Evolutionary conservation across 768 basidiomycete genomes (phyloP).

Genomic region (Cystobasidium tubakii): DNA sequence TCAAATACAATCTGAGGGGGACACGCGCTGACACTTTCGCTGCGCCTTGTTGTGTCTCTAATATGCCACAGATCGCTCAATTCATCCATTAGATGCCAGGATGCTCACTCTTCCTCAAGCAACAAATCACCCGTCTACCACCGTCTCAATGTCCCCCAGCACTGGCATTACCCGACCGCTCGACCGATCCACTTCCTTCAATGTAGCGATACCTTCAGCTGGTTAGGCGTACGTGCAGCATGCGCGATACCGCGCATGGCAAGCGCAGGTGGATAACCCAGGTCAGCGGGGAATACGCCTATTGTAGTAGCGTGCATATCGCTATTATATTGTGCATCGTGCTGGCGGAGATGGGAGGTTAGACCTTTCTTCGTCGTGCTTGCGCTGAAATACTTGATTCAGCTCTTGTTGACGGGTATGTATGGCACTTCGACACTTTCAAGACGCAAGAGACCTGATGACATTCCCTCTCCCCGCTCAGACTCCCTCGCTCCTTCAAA

Average conservation of each 20-base stretch:
- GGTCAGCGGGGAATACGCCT: conserved; percentile 68
- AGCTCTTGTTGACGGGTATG: conserved; percentile 38
- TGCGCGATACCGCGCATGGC: conserved; percentile 70
- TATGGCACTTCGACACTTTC: too few species aligned
- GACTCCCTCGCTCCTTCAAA: conserved; percentile 68
- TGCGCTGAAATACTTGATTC: conserved; percentile 41
- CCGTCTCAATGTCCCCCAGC: conserved; percentile 17
- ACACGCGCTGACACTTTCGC: conserved; percentile 10
- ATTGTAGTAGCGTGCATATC: conserved; percentile 74
- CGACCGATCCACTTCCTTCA: conserved; percentile 38
- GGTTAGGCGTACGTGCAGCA: conserved; percentile 73
- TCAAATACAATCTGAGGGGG: neutral
- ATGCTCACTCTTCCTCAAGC: conserved; percentile 17
- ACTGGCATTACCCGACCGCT: conserved; percentile 16
- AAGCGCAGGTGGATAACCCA: conserved; percentile 54
- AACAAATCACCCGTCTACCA: conserved; percentile 17
- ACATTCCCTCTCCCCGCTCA: conserved; percentile 54
- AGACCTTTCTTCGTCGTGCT: conserved; percentile 48
- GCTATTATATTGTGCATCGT: conserved; percentile 60
- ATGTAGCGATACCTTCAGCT: conserved; percentile 54
- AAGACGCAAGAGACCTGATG: too few species aligned
- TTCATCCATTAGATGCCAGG: neutral
- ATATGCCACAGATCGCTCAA: too few species aligned
- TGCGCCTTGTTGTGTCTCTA: too few species aligned
- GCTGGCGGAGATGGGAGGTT: conserved; percentile 55